These are phyloP conservation scores for Eremomyces bilateralis DNA, from an alignment of 495 filamentous ascomycete species.

Conservation along the genomic window DNA sequence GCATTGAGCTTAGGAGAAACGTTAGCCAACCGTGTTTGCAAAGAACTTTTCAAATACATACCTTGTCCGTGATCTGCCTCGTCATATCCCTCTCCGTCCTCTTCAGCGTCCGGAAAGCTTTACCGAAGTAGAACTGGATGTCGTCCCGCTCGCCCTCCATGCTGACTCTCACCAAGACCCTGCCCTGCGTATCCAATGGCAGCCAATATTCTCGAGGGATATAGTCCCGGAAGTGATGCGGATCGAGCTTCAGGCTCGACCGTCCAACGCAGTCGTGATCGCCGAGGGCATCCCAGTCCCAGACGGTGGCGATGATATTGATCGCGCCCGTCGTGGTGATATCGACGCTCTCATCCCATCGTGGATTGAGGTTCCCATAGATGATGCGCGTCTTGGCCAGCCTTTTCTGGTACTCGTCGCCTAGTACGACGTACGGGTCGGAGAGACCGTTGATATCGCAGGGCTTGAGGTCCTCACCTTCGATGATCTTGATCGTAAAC, in stretches of 20 bases:
- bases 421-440: constrained; percentile 92
- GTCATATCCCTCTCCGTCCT: constrained; percentile 96
- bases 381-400: constrained; percentile 86
- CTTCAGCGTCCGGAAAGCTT: constrained; percentile 86
- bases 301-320: constrained; percentile 90
- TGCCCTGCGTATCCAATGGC: constrained; percentile 86
- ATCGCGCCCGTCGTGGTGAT: constrained; percentile 81
- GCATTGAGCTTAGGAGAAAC: constrained; percentile 47
- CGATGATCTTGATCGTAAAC: constrained; percentile 97
- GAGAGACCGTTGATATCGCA: constrained; percentile 88
- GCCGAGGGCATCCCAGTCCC: constrained; percentile 95
- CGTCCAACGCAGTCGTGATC: constrained; percentile 95
- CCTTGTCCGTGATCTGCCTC: constrained; percentile 92
- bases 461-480: constrained; percentile 94
- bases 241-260: constrained; percentile 86
- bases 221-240: constrained; percentile 86
- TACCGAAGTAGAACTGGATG: constrained; percentile 97
- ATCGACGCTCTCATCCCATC: constrained; percentile 95
- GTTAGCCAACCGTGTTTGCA: constrained; percentile 4
- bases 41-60: constrained; percentile 22
- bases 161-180: constrained; percentile 71
- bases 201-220: constrained; percentile 92
- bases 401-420: constrained; percentile 96
- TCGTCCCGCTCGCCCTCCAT: constrained; percentile 99
- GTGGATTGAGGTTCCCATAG: constrained; percentile 76